phyloP scores from a whole-genome alignment of 2,329 filamentous ascomycete species.

The Neospermospora avenae region DNA sequence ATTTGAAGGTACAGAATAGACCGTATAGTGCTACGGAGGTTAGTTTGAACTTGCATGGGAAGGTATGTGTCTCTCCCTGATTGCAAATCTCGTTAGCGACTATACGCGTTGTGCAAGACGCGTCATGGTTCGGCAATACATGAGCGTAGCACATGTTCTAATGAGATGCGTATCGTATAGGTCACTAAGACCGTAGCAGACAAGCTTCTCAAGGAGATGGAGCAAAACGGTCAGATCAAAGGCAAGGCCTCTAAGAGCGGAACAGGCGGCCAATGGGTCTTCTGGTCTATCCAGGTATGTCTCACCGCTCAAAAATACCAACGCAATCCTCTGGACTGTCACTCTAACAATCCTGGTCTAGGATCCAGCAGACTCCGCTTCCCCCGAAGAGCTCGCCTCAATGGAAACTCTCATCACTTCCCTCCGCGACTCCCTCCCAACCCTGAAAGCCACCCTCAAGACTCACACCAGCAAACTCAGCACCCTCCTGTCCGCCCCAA shows the following conservation, averaged over 20 bases:
- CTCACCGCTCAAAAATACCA: neutral
- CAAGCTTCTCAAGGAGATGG: conserved; percentile 61
- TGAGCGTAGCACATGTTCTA: neutral
- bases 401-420: conserved; percentile 47
- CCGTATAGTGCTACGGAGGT: conserved; percentile 49
- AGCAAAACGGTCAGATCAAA: conserved; percentile 56
- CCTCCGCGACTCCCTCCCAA: conserved; percentile 43
- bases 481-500: conserved; percentile 41
- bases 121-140: neutral
- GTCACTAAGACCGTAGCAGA: conserved; percentile 48
- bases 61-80: conserved; percentile 34
- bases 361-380: conserved; percentile 46
- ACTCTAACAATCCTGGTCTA: conserved; percentile 30
- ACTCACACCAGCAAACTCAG: conserved; percentile 43
- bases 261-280: conserved; percentile 35
- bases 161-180: conserved; percentile 13
- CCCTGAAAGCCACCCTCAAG: conserved; percentile 49
- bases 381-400: conserved; percentile 45
- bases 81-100: neutral
- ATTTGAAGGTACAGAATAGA: conserved; percentile 39
- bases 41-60: conserved; percentile 59
- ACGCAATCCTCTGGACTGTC: neutral
- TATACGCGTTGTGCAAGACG: neutral
- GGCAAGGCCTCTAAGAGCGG: conserved; percentile 40
- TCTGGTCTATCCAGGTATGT: conserved; percentile 34